phyloP scores from a whole-genome alignment of 352 stramenopile genomes.

The Aphanomyces euteiches region DNA sequence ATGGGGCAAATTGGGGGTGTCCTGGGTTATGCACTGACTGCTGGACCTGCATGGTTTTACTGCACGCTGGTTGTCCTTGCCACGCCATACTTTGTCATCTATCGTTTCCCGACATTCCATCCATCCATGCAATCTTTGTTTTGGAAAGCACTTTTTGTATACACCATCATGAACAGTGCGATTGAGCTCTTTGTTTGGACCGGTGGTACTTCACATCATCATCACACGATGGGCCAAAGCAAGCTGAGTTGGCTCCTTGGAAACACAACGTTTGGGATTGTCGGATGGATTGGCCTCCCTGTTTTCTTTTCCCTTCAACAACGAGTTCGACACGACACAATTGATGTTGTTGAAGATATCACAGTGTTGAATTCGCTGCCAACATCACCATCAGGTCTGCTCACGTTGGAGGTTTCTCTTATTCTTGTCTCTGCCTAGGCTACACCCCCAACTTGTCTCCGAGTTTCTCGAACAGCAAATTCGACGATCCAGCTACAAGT shows the following conservation, averaged over 20 bases:
- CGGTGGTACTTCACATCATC: conserved; percentile 29
- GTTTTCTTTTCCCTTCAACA: conserved; percentile 66
- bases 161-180: conserved; percentile 48
- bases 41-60: conserved; percentile 75
- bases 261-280: conserved; percentile 74
- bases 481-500: neutral
- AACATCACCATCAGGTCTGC: neutral
- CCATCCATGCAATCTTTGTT: conserved; percentile 37
- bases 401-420: conserved; percentile 38
- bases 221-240: conserved; percentile 16
- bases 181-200: conserved; percentile 72
- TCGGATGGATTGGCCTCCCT: conserved; percentile 58
- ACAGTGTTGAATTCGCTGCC: neutral
- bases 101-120: conserved; percentile 52
- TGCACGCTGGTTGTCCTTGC: conserved; percentile 65
- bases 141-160: conserved; percentile 49
- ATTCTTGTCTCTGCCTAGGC: conserved; percentile 52
- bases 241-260: conserved; percentile 57
- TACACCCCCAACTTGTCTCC: conserved; percentile 29
- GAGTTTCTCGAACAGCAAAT: neutral
- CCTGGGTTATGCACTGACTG: conserved; percentile 64
- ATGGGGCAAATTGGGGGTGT: conserved; percentile 15
- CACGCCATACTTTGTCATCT: conserved; percentile 73
- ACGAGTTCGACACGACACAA: conserved; percentile 39
- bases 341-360: neutral